Evolutionary conservation across 164 flowering plant genomes (phyloP), one percentile per base, ranked within the genome.

Genomic region (Protea cynaroides): DNA sequence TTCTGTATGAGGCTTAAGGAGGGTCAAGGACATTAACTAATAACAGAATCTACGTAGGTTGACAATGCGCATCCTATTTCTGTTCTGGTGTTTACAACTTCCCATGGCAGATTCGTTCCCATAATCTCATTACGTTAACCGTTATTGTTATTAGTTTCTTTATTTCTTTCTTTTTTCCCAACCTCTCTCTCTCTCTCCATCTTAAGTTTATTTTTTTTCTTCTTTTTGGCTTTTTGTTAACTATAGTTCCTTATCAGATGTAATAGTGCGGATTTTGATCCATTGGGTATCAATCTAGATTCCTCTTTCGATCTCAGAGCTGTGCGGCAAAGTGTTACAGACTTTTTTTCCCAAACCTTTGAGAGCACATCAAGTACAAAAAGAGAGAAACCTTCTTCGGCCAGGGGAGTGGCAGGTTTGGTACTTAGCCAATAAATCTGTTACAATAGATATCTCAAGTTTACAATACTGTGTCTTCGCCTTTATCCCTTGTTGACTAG

Each of bases 331-430:
- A 70, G 72, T 68, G 61, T 79, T 57, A 13, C 76, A 38, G 78
- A 71, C 36, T 66, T 83, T 54, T 65, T 84, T 63, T 75, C 86
- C 44, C 81, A 77, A 63, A 75, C 76, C 54, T 78, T 82, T 63
- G 88, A 76, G 75, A 86, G 94, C 73, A 37, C 84, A 52, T 86
- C 96, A 7, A 65, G 87, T 67, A 76, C 94, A 40, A 85, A 71
- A 67, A 86, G 76, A 65, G 97, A 86, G 3, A 90, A 80, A 62
- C 1, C 84, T 71, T 76, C 87, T 55, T 81, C 92, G 54, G 63
- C 82, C 73, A 80, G 90, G 59, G 93, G 97, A 70, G 81, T 80
- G 56, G 99, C 99, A 83, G 97, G 99, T 95, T 63, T 70, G 66
- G 65, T 58, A 58, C 36, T 56, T 49, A 19, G n/a, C 37, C 44